Conservation (phyloP, 768 basidiomycete species). For the Mycena alexandri region DNA sequence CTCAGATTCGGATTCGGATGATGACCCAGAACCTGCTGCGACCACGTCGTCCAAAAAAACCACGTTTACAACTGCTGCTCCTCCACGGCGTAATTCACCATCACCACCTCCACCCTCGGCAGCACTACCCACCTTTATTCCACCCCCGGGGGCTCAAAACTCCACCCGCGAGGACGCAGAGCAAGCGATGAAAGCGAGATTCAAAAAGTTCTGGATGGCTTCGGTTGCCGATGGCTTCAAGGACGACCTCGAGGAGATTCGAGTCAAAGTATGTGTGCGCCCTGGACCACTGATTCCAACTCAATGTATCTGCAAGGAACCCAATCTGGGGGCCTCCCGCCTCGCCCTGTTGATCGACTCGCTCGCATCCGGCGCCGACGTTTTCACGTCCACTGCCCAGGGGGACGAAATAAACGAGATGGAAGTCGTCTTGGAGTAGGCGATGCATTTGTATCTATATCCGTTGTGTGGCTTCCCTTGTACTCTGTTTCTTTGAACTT, state of each 20-base stretch:
- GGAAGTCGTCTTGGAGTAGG: slow-evolving; percentile 74
- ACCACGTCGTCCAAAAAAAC: slow-evolving; percentile 30
- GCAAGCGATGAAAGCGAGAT: slow-evolving; percentile 70
- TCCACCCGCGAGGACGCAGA: slow-evolving; percentile 54
- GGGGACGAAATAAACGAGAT: slow-evolving; percentile 69
- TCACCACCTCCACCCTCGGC: slow-evolving; percentile 62
- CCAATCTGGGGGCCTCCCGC: slow-evolving; percentile 75
- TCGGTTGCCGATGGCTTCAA: slow-evolving; percentile 85
- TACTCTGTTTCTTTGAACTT: too few species aligned
- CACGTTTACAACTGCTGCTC: slow-evolving; percentile 24
- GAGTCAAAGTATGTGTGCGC: slow-evolving; percentile 64
- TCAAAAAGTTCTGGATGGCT: slow-evolving; percentile 90
- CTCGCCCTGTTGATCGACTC: slow-evolving; percentile 86
- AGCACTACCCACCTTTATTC: slow-evolving; percentile 71
- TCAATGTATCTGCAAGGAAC: slow-evolving; percentile 55
- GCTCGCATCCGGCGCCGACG: slow-evolving; percentile 81
- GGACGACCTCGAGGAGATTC: slow-evolving; percentile 86
- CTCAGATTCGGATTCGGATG: slow-evolving; percentile 36
- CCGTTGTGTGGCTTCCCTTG: too few species aligned
- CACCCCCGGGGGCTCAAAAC: slow-evolving; percentile 41
- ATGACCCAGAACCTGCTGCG: slow-evolving; percentile 34
- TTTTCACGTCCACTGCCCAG: slow-evolving; percentile 64
- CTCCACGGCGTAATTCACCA: slow-evolving; percentile 49
- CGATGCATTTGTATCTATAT: neutral
- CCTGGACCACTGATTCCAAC: neutral